phyloP scores from a whole-genome alignment of 176 grass and related monocot genomes.

The Oryza australiensis region DNA sequence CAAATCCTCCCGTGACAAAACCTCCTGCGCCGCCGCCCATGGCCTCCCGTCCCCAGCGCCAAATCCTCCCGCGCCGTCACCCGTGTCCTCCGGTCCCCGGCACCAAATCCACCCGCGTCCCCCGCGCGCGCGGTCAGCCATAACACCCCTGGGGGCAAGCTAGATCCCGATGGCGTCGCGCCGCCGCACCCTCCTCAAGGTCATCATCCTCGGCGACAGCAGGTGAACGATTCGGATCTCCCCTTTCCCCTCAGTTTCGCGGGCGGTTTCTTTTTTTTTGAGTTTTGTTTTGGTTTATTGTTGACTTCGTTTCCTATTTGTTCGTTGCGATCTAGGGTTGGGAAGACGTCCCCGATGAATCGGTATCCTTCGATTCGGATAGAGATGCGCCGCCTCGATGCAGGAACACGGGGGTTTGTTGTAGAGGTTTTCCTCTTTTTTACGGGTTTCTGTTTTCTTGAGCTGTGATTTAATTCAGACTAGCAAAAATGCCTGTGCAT shows the following conservation, averaged over 20 bases:
- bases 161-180: conserved; percentile 73
- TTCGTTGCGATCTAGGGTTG: conserved; percentile 63
- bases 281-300: background rate
- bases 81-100: too few relatives aligned
- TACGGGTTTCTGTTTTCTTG: conserved; percentile 22
- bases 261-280: background rate
- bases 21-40: too few relatives aligned
- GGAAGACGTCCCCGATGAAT: conserved; percentile 98
- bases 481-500: too few relatives aligned
- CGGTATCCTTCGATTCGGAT: conserved; percentile 79
- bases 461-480: conserved; percentile 65
- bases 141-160: too few relatives aligned
- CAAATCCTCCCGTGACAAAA: too few relatives aligned
- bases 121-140: too few relatives aligned
- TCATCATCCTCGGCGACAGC: conserved; percentile 99
- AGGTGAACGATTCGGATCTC: conserved; percentile 80
- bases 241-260: background rate
- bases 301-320: background rate
- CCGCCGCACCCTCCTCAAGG: conserved; percentile 89
- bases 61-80: too few relatives aligned
- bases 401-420: background rate
- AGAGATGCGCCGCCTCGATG: background rate
- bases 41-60: too few relatives aligned
- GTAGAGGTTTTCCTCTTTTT: background rate
- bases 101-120: too few relatives aligned